Evolutionary conservation across 495 filamentous ascomycete genomes (phyloP), one percentile per base, ranked within the genome.

Genomic region (Penicillium ucsense): DNA sequence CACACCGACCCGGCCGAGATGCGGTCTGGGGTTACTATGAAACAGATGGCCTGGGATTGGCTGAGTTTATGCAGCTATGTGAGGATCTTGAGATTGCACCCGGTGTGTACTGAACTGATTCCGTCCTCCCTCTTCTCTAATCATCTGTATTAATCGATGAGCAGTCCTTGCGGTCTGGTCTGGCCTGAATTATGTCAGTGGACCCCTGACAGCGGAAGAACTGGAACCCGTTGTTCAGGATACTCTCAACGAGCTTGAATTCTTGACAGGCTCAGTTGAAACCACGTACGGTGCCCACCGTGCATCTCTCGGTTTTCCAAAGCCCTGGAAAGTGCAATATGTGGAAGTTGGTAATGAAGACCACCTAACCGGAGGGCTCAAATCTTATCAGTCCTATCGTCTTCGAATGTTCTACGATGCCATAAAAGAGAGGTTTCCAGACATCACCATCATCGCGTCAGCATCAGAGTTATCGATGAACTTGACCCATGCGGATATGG

Each of bases 221-320:
- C 49, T 64, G 29, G 51, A 43, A 8, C 54, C 56, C 5, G 63
- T 61, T 41, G 47, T 85, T 33, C 64, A 63, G 29, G 74, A 80
- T 50, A 80, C 73, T 2, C 66, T 86, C 7, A 71, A 83, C 53
- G 71, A 85, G 60, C 63, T 85, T 28, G 38, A 40, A 28, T 40
- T 40, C 20, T 28, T 40, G 3, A 40, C n/a, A 28, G 80, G 82
- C 35, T 66, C 71, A 45, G 60, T 62, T 8, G 61, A 63, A 27
- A 80, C 79, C 6, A 68, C 61, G 11, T 85, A 76, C 65, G 82
- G 82, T 30, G 67, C 74, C 6, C 56, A 76, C 7, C 75, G 82
- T 35, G 78, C 76, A 9, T 50, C 64, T 7, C 67, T 80, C 6
- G 82, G 81, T 8, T 72, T 81, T 46, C 64, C 72, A 2, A 65